These are phyloP conservation scores for Eucalyptus cladocalyx DNA, from an alignment of 345 rosid species.

Conservation along the genomic window DNA sequence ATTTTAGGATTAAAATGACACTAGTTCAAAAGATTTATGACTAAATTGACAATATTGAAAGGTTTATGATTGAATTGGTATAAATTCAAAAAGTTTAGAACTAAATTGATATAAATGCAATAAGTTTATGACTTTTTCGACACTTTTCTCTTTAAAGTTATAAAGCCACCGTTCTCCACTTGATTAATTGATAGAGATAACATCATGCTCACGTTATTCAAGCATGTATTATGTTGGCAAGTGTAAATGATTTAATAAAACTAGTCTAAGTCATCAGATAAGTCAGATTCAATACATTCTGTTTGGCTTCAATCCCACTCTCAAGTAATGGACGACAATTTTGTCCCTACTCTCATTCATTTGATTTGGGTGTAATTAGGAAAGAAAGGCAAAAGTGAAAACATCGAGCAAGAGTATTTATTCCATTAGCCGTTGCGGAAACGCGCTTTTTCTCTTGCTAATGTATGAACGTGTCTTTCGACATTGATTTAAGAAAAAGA, in stretches of 20 bases:
- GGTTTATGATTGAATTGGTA: too few species aligned
- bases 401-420: not conserved
- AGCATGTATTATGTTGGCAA: not conserved
- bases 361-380: not conserved
- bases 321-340: not conserved
- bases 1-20: rapidly evolving
- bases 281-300: not conserved
- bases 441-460: not conserved
- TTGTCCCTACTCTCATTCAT: not conserved
- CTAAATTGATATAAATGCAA: rapidly evolving
- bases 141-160: not conserved
- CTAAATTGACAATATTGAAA: too few species aligned
- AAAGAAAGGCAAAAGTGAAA: not conserved
- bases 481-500: not conserved
- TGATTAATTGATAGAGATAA: not conserved
- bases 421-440: not conserved
- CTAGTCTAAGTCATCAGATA: not conserved
- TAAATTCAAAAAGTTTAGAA: rapidly evolving
- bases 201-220: not conserved
- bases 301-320: not conserved
- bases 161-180: not conserved
- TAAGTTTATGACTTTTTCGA: too few species aligned
- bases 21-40: too few species aligned
- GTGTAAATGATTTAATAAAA: not conserved
- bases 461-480: not conserved